These are phyloP conservation scores for Nectriaceae sp. DNA, from an alignment of 2,329 filamentous ascomycete genomes.

Conservation along the genomic window DNA sequence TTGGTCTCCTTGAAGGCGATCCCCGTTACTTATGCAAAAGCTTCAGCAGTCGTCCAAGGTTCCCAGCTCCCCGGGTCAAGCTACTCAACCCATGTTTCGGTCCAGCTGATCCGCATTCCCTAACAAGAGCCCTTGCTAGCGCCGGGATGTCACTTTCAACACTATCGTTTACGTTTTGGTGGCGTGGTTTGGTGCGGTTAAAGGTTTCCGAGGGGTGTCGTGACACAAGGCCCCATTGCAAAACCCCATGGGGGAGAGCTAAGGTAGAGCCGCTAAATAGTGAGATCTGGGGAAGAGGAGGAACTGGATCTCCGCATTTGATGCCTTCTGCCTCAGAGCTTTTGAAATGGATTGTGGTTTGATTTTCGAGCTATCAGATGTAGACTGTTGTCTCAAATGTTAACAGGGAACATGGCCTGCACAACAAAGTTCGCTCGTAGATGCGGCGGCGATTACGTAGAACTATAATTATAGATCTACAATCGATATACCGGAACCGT, in stretches of 20 bases:
- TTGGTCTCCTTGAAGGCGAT: too few relatives aligned
- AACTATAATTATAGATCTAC: not conserved
- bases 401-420: too few relatives aligned
- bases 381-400: too few relatives aligned
- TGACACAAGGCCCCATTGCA: conserved; percentile 8
- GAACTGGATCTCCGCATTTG: not conserved
- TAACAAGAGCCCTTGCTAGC: not conserved
- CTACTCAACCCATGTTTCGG: conserved; percentile 2
- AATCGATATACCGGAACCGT: not conserved
- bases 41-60: not conserved
- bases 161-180: not conserved
- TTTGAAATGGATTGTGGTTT: not conserved
- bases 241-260: too few relatives aligned
- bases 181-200: conserved; percentile 4
- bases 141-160: too few relatives aligned
- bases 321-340: not conserved
- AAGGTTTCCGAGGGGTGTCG: conserved; percentile 10
- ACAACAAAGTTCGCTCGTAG: too few relatives aligned
- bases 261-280: conserved; percentile 2
- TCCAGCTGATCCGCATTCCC: conserved; percentile 9
- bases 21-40: too few relatives aligned
- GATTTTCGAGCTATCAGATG: not conserved
- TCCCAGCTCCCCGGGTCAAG: not conserved
- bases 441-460: too few relatives aligned
- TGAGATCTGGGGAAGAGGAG: conserved; percentile 4